phyloP scores from a whole-genome alignment of 768 basidiomycete genomes.

The Pleurotus djamor region DNA sequence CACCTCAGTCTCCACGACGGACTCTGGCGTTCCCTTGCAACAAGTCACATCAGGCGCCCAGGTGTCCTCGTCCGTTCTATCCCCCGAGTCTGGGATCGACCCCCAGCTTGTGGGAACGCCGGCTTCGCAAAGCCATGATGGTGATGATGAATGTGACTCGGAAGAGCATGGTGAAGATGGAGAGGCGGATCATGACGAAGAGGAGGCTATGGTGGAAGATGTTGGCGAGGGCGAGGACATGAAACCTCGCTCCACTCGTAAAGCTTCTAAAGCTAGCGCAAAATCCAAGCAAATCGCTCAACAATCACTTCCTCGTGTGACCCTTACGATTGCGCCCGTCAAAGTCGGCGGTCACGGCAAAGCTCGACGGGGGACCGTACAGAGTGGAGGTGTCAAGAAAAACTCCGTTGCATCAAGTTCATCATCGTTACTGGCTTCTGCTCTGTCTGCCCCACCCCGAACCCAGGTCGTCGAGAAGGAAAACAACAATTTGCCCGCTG shows the following conservation, averaged over 20 bases:
- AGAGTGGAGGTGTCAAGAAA: slow-evolving; percentile 73
- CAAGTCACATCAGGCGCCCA: slow-evolving; percentile 39
- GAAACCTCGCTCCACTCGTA: slow-evolving; percentile 3
- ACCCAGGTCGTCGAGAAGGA: slow-evolving; percentile 28
- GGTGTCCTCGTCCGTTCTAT: slow-evolving; percentile 70
- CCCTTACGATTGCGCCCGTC: slow-evolving; percentile 48
- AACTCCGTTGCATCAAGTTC: slow-evolving; percentile 25
- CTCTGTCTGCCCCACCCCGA: slow-evolving; percentile 9
- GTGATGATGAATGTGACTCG: slow-evolving; percentile 24
- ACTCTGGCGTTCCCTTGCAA: slow-evolving; percentile 8
- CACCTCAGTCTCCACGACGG: slow-evolving; percentile 12
- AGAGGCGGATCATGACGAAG: slow-evolving; percentile 31
- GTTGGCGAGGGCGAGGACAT: slow-evolving; percentile 21
- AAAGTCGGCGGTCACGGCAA: slow-evolving; percentile 61
- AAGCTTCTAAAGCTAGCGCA: slow-evolving; percentile 10
- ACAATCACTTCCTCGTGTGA: slow-evolving; percentile 27
- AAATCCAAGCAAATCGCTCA: slow-evolving; percentile 13
- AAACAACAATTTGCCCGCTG: slow-evolving; percentile 18
- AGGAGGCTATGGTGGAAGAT: slow-evolving; percentile 15
- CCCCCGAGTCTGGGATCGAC: slow-evolving; percentile 50
- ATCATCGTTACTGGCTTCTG: slow-evolving; percentile 7
- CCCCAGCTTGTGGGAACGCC: slow-evolving; percentile 77
- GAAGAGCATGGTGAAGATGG: slow-evolving; percentile 21
- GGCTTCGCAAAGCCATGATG: slow-evolving; percentile 36
- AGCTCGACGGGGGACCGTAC: slow-evolving; percentile 65